These are phyloP conservation scores for Torulaspora delbrueckii DNA, from an alignment of 805 yeast genomes.

Conservation along the genomic window DNA sequence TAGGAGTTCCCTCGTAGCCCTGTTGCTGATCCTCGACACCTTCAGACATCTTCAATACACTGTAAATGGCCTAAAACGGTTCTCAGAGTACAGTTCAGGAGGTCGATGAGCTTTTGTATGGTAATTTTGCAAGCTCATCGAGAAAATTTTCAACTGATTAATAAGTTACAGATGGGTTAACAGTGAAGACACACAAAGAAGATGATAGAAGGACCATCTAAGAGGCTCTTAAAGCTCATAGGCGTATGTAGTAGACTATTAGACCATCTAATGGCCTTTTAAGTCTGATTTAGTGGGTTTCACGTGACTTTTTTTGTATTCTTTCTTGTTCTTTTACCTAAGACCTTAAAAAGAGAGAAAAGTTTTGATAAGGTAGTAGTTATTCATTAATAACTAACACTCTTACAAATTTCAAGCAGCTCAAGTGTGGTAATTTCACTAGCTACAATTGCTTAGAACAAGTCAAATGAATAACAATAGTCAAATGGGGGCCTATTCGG, in stretches of 20 bases:
- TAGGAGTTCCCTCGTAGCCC: slow-evolving; percentile 16
- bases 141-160: slow-evolving; percentile 2
- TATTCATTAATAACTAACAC: too few relatives aligned
- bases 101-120: slow-evolving; percentile 1
- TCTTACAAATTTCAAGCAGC: too few relatives aligned
- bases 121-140: neutral
- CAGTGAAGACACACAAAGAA: neutral
- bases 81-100: neutral
- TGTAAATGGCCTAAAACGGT: neutral
- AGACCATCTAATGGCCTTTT: neutral
- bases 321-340: neutral
- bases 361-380: neutral
- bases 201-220: neutral
- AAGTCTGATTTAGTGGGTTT: neutral
- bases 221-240: neutral
- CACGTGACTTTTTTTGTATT: neutral
- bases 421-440: too few relatives aligned
- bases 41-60: slow-evolving; percentile 12
- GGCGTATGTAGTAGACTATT: too few relatives aligned
- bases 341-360: neutral
- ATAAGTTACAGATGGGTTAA: neutral
- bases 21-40: slow-evolving; percentile 8
- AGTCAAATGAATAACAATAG: neutral
- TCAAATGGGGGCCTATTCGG: slow-evolving; percentile 8
- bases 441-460: neutral